Conservation (phyloP, 164 flowering plant species). For the Euptelea pleiosperma region DNA sequence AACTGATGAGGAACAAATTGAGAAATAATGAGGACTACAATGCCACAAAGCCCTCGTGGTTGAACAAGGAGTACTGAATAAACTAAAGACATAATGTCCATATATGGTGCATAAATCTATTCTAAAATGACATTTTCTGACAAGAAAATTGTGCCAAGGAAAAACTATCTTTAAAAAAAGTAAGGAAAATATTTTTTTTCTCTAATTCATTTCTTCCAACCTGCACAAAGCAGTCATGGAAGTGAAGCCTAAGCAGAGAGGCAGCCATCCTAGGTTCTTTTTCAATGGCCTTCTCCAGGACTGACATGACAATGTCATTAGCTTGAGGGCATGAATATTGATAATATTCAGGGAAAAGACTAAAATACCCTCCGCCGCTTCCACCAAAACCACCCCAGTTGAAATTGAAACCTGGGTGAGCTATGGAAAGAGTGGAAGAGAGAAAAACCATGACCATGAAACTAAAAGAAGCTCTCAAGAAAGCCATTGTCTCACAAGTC, state of each 20-base stretch:
- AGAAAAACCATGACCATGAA: conserved; percentile 24
- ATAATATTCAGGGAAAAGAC: conserved; percentile 60
- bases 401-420: conserved; percentile 44
- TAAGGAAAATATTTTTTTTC: too few species aligned
- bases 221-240: conserved; percentile 98
- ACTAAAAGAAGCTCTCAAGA: conserved; percentile 14
- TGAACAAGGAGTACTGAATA: too few species aligned
- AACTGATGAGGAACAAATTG: too few species aligned
- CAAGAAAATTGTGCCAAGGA: too few species aligned
- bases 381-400: conserved; percentile 38
- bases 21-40: too few species aligned
- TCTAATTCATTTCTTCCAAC: conserved; percentile 26
- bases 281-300: conserved; percentile 58
- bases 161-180: too few species aligned
- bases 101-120: too few species aligned
- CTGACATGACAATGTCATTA: conserved; percentile 73
- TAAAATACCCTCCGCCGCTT: conserved; percentile 17
- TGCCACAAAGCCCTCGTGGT: too few species aligned
- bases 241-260: conserved; percentile 86
- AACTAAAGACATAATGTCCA: too few species aligned
- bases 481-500: conserved; percentile 32
- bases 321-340: conserved; percentile 73
- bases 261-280: conserved; percentile 82
- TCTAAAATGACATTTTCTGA: too few species aligned
- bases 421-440: conserved; percentile 35